A percentile compares a stretch with the other conserved stretches of the same genome.
These are phyloP conservation scores for Tanacetum coccineum DNA, from an alignment of 129 eudicot species.

Conservation along the genomic window DNA sequence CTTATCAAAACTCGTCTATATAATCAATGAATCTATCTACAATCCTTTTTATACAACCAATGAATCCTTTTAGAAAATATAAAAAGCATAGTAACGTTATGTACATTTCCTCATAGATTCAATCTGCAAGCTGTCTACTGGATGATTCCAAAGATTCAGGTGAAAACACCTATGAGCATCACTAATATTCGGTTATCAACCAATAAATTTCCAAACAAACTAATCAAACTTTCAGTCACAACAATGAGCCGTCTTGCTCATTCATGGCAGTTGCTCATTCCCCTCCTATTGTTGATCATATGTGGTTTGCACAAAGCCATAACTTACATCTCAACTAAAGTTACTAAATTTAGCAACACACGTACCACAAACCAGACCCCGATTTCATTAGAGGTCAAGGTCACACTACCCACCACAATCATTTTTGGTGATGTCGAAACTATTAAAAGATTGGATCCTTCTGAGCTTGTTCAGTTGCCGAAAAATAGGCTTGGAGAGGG, in stretches of 20 bases:
- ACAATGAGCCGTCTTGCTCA: slow-evolving; percentile 18
- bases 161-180: slow-evolving; percentile 26
- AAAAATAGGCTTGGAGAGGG: slow-evolving; percentile 48
- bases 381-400: slow-evolving; percentile 37
- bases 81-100: too few species aligned
- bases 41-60: too few species aligned
- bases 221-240: slow-evolving; percentile 10
- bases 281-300: slow-evolving; percentile 16
- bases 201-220: slow-evolving; percentile 1
- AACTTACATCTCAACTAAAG: slow-evolving; percentile 15
- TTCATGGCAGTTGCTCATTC: slow-evolving; percentile 17
- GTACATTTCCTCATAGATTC: slow-evolving; percentile 8
- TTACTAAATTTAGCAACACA: slow-evolving; percentile 22
- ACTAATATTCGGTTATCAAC: slow-evolving; percentile 9
- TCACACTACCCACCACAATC: slow-evolving; percentile 37
- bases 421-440: slow-evolving; percentile 37
- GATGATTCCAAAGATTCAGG: slow-evolving; percentile 44
- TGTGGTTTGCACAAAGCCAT: slow-evolving; percentile 27
- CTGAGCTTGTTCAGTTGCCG: slow-evolving; percentile 40
- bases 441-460: slow-evolving; percentile 28
- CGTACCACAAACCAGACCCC: slow-evolving; percentile 36
- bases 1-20: too few species aligned
- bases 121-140: slow-evolving; percentile 24
- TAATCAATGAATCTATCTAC: too few species aligned
- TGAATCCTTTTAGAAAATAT: too few species aligned